A percentile compares a stretch with the other conserved stretches of the same genome.
These are phyloP conservation scores for Microdochium trichocladiopsis DNA, from an alignment of 2,329 filamentous ascomycete species.

Conservation along the genomic window DNA sequence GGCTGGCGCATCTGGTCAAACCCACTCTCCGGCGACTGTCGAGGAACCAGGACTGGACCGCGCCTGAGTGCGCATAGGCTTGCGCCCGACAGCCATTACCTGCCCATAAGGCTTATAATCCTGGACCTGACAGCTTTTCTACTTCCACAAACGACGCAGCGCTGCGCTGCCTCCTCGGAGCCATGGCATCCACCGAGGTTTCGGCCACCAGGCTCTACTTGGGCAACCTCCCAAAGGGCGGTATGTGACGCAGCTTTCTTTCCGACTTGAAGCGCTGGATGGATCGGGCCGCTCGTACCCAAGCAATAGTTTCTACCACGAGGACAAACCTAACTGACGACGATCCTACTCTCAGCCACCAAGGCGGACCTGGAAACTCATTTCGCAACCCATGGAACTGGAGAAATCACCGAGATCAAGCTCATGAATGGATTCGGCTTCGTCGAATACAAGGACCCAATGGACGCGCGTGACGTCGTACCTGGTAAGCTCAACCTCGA, in stretches of 20 bases:
- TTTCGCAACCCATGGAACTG: constrained; percentile 91
- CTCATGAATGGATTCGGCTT: constrained; percentile 99
- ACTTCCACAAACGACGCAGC: neutral
- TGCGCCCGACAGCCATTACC: neutral
- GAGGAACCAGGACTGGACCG: neutral
- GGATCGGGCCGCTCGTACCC: neutral
- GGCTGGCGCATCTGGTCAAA: neutral
- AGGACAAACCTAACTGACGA: constrained; percentile 4
- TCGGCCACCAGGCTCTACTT: constrained; percentile 93
- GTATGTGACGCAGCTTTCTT: constrained; percentile 39
- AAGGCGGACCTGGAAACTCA: constrained; percentile 95
- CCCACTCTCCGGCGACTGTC: neutral
- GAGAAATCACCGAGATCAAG: constrained; percentile 98
- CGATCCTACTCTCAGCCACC: constrained; percentile 39
- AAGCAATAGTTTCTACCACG: neutral
- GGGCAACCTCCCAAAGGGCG: constrained; percentile 93
- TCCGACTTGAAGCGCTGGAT: neutral
- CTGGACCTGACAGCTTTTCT: neutral
- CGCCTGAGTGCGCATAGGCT: neutral
- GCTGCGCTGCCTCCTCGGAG: neutral
- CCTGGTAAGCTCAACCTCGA: constrained; percentile 91
- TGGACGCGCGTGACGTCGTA: constrained; percentile 97
- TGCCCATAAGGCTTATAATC: neutral
- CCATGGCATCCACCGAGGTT: constrained; percentile 56
- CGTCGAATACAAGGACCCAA: constrained; percentile 97